Evolutionary conservation across 2,329 filamentous ascomycete species (phyloP).

Genomic region (Triangularia verruculosa): DNA sequence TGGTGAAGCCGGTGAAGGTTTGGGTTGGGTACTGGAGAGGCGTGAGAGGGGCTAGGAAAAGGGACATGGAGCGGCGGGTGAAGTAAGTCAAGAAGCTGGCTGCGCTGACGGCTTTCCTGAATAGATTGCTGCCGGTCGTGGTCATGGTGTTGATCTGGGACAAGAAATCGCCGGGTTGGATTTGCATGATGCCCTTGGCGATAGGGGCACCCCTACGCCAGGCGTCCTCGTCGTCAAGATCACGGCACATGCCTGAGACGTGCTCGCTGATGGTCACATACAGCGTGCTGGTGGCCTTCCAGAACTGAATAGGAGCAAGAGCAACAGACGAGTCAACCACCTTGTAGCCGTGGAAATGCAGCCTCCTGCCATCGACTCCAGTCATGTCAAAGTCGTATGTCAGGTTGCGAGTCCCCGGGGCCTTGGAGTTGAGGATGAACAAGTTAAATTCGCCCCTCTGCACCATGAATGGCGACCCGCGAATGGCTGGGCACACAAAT

Average conservation of each 20-base stretch:
- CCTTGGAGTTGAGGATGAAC: conserved; percentile 51
- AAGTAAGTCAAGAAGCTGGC: conserved; percentile 56
- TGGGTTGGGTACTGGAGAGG: conserved; percentile 53
- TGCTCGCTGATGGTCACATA: conserved; percentile 57
- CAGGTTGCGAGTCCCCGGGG: conserved; percentile 56
- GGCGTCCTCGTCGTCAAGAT: conserved; percentile 36
- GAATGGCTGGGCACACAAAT: conserved; percentile 53
- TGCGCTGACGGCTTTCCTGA: conserved; percentile 44
- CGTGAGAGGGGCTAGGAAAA: conserved; percentile 54
- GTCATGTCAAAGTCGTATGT: conserved; percentile 61
- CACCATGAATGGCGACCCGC: conserved; percentile 59
- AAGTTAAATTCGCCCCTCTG: conserved; percentile 56
- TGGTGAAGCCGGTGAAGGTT: conserved; percentile 49
- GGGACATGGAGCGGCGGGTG: conserved; percentile 48
- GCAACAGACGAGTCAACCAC: conserved; percentile 59
- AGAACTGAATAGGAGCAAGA: conserved; percentile 54
- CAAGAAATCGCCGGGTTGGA: conserved; percentile 52
- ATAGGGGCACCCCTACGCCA: conserved; percentile 45
- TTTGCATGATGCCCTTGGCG: conserved; percentile 59
- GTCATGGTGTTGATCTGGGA: conserved; percentile 54
- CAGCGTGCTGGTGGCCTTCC: conserved; percentile 60
- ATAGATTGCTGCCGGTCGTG: conserved; percentile 46
- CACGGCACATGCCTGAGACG: conserved; percentile 25
- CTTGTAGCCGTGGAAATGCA: conserved; percentile 62
- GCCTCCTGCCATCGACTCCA: conserved; percentile 48